These are phyloP conservation scores for Plasmodium sp. DNA, from an alignment of 169 alveolate species.

Conservation along the genomic window DNA sequence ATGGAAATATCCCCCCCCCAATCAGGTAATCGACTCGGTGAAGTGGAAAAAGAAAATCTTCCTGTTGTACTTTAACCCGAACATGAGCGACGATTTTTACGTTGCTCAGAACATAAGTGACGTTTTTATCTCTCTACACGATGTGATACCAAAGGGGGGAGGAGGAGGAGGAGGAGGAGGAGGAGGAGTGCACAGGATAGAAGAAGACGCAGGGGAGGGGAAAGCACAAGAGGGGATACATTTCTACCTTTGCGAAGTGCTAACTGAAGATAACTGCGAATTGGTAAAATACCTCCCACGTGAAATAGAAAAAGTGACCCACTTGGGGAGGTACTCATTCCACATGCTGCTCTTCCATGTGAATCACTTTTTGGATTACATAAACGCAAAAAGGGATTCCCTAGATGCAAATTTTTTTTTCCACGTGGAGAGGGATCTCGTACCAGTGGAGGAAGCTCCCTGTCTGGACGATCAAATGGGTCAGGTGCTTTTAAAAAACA, in stretches of 20 bases:
- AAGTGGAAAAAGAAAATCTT: not conserved
- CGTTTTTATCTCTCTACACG: not conserved
- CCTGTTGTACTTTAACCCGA: conserved; percentile 8
- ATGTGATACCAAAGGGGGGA: not conserved
- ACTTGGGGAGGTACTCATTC: not conserved
- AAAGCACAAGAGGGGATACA: not conserved
- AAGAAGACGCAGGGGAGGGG: not conserved
- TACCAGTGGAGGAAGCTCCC: not conserved
- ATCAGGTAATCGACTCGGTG: conserved; percentile 35
- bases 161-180: not conserved
- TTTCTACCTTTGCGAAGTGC: conserved; percentile 45
- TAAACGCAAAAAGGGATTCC: not conserved
- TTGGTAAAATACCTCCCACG: conserved; percentile 10
- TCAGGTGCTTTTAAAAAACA: conserved; percentile 1
- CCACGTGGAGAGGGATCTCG: conserved; percentile 19
- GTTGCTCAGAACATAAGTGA: conserved; percentile 27
- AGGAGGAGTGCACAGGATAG: not conserved
- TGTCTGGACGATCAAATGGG: not conserved
- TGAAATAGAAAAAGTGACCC: conserved; percentile 20
- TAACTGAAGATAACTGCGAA: conserved; percentile 16
- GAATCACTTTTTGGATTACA: not conserved
- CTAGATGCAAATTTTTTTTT: conserved; percentile 37
- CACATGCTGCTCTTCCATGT: conserved; percentile 14
- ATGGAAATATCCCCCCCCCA: not conserved
- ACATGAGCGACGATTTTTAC: conserved; percentile 10